Percentiles rank a stretch among this genome's conserved stretches.
Evolutionary conservation across 345 rosid genomes (phyloP).

Genomic region (Laguncularia racemosa): DNA sequence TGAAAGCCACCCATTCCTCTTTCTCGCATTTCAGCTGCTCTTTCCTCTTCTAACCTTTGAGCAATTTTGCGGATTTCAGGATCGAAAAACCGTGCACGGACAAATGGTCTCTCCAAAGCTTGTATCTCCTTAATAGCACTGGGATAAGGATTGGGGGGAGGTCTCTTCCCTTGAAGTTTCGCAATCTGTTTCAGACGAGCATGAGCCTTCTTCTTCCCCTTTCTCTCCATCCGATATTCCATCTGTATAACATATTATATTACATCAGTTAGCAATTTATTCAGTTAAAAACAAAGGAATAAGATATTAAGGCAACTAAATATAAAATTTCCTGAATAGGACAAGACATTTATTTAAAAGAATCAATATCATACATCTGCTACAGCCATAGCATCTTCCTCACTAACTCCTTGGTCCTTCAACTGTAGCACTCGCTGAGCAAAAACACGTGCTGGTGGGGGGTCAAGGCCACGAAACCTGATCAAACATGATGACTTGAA

Average conservation of each 20-base stretch:
- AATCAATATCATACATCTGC: slow-evolving; percentile 52
- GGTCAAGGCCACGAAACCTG: slow-evolving; percentile 57
- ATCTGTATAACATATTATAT: slow-evolving; percentile 24
- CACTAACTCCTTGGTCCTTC: slow-evolving; percentile 67
- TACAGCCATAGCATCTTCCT: slow-evolving; percentile 63
- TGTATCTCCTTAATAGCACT: slow-evolving; percentile 60
- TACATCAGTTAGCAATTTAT: neutral
- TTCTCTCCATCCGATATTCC: slow-evolving; percentile 66
- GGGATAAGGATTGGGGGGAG: slow-evolving; percentile 76
- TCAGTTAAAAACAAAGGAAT: neutral
- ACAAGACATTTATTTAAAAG: neutral
- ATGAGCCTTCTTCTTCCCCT: slow-evolving; percentile 65
- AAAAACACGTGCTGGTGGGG: slow-evolving; percentile 72
- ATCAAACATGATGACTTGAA: slow-evolving; percentile 10
- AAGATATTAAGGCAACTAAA: neutral
- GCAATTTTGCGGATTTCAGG: slow-evolving; percentile 39
- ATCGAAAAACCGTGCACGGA: slow-evolving; percentile 38
- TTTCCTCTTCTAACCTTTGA: slow-evolving; percentile 59
- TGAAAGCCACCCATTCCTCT: slow-evolving; percentile 8
- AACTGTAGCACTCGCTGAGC: slow-evolving; percentile 69
- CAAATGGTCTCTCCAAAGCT: slow-evolving; percentile 42
- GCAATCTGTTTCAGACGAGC: slow-evolving; percentile 56
- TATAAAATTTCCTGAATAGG: too few relatives aligned
- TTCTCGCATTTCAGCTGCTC: slow-evolving; percentile 22
- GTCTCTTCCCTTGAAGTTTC: slow-evolving; percentile 50